phyloP scores from a whole-genome alignment of 2,329 filamentous ascomycete species.

The Botrytis squamosa region DNA sequence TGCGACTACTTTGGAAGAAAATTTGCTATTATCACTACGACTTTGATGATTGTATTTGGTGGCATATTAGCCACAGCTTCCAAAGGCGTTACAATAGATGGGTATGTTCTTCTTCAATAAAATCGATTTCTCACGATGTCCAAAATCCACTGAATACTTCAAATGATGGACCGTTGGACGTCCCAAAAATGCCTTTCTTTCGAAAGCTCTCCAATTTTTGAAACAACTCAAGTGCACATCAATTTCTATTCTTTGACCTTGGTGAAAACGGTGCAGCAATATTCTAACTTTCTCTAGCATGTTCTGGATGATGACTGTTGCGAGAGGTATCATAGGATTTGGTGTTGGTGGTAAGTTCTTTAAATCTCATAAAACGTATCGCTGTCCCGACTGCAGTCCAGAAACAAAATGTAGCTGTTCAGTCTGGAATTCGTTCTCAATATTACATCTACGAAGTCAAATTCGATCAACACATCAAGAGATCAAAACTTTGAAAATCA shows the following conservation, averaged over 20 bases:
- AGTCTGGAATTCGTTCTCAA: neutral
- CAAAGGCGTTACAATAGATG: constrained; percentile 46
- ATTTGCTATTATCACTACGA: constrained; percentile 47
- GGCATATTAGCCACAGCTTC: constrained; percentile 46
- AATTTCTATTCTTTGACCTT: neutral
- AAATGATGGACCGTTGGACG: too few relatives aligned
- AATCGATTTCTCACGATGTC: neutral
- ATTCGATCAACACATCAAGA: neutral
- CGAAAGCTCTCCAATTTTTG: neutral
- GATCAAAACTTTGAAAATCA: neutral
- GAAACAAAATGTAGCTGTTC: neutral
- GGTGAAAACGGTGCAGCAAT: neutral
- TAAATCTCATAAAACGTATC: neutral
- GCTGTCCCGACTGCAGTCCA: neutral
- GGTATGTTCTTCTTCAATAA: constrained; percentile 14
- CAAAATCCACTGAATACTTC: neutral
- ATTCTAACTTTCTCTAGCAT: constrained; percentile 39
- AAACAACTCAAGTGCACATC: neutral
- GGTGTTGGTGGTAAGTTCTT: constrained; percentile 44
- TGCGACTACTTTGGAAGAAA: constrained; percentile 49
- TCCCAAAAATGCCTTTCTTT: neutral
- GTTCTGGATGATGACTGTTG: constrained; percentile 53
- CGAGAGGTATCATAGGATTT: constrained; percentile 49
- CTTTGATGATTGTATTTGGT: constrained; percentile 47
- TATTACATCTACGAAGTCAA: neutral